Evolutionary conservation across 371 early-diverging fungal species (phyloP).

Genomic region (Apophysomyces variabilis): DNA sequence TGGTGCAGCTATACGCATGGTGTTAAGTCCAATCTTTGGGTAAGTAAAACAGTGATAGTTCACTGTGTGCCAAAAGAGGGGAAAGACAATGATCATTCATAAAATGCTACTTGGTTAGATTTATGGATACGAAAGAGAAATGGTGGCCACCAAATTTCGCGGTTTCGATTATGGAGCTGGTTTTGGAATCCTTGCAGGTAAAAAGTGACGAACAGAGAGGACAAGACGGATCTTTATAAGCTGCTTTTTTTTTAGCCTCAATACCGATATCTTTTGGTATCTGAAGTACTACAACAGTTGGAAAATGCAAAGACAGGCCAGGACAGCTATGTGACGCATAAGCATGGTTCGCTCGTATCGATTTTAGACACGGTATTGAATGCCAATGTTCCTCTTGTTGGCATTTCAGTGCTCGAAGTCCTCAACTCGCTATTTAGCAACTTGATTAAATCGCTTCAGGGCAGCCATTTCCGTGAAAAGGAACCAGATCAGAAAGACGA

Average conservation of each 20-base stretch:
- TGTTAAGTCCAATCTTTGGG: constrained; percentile 51
- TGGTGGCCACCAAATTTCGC: constrained; percentile 60
- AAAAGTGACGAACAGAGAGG: neutral
- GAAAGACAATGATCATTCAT: neutral
- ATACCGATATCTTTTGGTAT: constrained; percentile 70
- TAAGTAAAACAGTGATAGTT: constrained; percentile 10
- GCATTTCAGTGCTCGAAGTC: constrained; percentile 84
- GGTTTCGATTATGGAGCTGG: constrained; percentile 40
- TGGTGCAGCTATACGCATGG: constrained; percentile 48
- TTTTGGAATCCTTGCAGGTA: constrained; percentile 49
- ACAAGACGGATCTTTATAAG: neutral
- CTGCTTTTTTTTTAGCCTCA: constrained; percentile 48
- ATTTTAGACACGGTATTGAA: constrained; percentile 61
- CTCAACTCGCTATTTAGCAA: constrained; percentile 71
- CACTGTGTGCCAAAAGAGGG: no score
- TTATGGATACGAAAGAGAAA: constrained; percentile 51
- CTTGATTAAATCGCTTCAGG: constrained; percentile 53
- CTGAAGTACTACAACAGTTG: constrained; percentile 64
- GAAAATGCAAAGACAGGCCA: constrained; percentile 36
- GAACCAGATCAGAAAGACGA: constrained; percentile 20
- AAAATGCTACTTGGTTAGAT: constrained; percentile 14
- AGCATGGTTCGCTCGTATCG: constrained; percentile 62
- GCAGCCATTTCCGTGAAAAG: constrained; percentile 20
- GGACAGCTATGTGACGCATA: constrained; percentile 35
- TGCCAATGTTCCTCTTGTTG: constrained; percentile 62